Percentiles rank a stretch among this genome's conserved stretches.
Evolutionary conservation across 441 rosid species (phyloP).

Genomic region (Cnidoscolus chayamansa): DNA sequence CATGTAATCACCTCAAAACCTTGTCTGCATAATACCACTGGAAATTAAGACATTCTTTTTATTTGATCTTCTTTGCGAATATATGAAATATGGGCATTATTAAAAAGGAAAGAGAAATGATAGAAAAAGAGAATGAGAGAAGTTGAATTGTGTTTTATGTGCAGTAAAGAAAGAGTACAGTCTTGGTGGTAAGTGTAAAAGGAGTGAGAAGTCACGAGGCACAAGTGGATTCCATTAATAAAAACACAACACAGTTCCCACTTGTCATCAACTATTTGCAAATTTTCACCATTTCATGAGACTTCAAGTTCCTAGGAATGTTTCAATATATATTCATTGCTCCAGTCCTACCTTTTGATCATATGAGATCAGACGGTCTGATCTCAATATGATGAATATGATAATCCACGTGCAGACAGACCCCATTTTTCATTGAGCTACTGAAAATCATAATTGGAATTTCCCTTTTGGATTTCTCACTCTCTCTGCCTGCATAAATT

Average conservation of each 20-base stretch:
- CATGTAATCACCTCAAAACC: no score
- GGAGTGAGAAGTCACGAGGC: not conserved
- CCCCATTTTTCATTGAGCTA: slow-evolving; percentile 10
- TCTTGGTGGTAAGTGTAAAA: no score
- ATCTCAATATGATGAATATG: not conserved
- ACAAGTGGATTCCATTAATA: not conserved
- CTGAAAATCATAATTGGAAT: not conserved
- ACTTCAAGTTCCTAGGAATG: slow-evolving; percentile 5
- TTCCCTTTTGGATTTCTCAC: not conserved
- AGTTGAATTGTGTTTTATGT: no score
- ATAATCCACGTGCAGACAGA: slow-evolving; percentile 13
- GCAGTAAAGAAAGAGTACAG: no score
- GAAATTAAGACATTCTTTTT: no score
- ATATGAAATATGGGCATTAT: no score
- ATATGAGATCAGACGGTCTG: slow-evolving; percentile 1
- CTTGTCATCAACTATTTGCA: not conserved
- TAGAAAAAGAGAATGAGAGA: no score
- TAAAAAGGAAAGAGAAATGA: no score
- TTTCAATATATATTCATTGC: not conserved
- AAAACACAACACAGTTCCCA: not conserved
- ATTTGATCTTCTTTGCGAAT: no score
- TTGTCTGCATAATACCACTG: no score
- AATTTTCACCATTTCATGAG: not conserved
- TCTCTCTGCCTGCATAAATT: slow-evolving; percentile 1
- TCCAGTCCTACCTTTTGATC: no score